Percentiles rank a stretch among this genome's conserved stretches.
These are phyloP conservation scores for Fragaria ananassa DNA, from an alignment of 306 rosid genomes.

Conservation along the genomic window DNA sequence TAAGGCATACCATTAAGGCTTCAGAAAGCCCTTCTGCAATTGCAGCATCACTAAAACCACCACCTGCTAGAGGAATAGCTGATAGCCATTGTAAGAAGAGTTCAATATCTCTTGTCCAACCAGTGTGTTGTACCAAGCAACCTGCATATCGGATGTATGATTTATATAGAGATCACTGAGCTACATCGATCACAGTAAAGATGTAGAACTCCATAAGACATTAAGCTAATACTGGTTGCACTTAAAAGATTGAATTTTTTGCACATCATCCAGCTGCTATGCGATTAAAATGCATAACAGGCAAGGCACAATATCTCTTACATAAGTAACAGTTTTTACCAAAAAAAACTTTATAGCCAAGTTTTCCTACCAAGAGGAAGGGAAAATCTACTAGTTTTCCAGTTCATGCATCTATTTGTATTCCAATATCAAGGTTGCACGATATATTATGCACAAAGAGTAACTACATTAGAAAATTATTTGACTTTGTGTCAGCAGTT, in stretches of 20 bases:
- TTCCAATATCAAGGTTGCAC: background rate
- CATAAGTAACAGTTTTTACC: background rate
- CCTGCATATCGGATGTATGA: slow-evolving; percentile 46
- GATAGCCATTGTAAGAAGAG: slow-evolving; percentile 71
- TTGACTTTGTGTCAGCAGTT: background rate
- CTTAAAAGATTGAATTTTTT: background rate
- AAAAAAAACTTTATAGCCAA: background rate
- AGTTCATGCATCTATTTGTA: background rate
- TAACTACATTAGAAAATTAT: background rate
- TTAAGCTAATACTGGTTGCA: background rate
- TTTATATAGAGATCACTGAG: slow-evolving; percentile 8
- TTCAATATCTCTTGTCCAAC: slow-evolving; percentile 89
- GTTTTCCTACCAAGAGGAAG: background rate
- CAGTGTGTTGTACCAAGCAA: slow-evolving; percentile 76
- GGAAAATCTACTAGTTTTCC: background rate
- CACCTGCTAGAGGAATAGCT: slow-evolving; percentile 75
- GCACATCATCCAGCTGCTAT: background rate
- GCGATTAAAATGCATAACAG: background rate
- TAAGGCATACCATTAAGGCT: slow-evolving; percentile 75
- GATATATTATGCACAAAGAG: background rate
- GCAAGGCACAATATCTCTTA: background rate
- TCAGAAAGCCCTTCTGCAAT: slow-evolving; percentile 98
- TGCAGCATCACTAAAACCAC: slow-evolving; percentile 91
- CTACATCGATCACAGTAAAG: background rate
- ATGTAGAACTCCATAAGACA: background rate